Conservation (phyloP, 768 basidiomycete genomes). For the Boletales sp. region DNA sequence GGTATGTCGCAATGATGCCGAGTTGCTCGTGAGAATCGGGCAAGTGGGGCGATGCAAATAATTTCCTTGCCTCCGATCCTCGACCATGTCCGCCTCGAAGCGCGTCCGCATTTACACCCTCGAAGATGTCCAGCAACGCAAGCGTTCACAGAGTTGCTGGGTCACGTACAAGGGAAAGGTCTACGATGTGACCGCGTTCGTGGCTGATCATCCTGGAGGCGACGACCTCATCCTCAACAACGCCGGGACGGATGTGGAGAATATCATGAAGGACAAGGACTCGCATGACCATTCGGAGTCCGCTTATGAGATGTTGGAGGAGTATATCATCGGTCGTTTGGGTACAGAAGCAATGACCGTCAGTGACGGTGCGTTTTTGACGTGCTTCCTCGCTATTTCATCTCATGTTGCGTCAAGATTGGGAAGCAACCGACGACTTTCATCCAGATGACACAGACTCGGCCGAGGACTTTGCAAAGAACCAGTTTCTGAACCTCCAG, state of each 20-base stretch:
- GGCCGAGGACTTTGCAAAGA: conserved; percentile 78
- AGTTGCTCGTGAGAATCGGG: conserved; percentile 11
- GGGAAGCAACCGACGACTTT: conserved; percentile 88
- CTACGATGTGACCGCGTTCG: conserved; percentile 84
- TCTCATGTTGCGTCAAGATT: conserved; percentile 49
- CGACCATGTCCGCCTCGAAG: conserved; percentile 52
- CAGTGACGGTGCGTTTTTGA: conserved; percentile 63
- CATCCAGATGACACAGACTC: conserved; percentile 87
- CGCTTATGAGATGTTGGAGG: conserved; percentile 89
- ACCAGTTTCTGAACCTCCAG: conserved; percentile 86
- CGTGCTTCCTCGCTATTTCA: not conserved
- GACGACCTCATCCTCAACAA: conserved; percentile 84
- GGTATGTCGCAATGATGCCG: conserved; percentile 10
- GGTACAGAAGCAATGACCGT: conserved; percentile 74
- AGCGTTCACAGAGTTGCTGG: conserved; percentile 67
- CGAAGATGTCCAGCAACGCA: conserved; percentile 72
- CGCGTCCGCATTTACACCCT: conserved; percentile 69
- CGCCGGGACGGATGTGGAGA: conserved; percentile 81
- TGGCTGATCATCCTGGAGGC: conserved; percentile 90
- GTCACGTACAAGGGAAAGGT: conserved; percentile 77
- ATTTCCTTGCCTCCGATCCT: not conserved
- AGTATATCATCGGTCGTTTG: conserved; percentile 81
- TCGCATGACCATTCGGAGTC: conserved; percentile 89
- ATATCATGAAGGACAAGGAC: conserved; percentile 71
- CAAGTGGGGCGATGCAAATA: conserved; percentile 9